Conservation (phyloP, 2,329 filamentous ascomycete genomes). For the Colletotrichum sp. region DNA sequence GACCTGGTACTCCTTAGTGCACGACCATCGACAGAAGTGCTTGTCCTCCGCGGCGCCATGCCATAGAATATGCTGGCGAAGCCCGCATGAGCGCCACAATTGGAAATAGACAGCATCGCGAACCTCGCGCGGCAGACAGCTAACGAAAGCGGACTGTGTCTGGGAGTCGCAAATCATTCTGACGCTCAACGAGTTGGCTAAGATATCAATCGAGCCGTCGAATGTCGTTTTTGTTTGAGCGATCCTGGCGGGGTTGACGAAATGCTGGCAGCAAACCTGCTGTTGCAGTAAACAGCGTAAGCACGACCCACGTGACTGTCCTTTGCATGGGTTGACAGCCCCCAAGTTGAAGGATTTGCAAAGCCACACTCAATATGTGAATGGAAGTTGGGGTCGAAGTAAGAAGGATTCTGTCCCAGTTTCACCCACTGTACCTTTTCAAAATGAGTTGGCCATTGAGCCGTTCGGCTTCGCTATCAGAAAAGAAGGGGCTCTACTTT, state of each 20-base stretch:
- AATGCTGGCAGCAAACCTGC: not conserved
- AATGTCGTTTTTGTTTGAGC: not conserved
- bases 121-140: constrained; percentile 12
- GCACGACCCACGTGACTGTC: not conserved
- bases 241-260: not conserved
- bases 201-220: not conserved
- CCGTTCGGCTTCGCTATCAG: accelerated
- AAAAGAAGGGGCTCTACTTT: not conserved
- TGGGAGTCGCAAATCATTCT: not conserved
- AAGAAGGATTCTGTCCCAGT: not conserved
- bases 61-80: constrained; percentile 16
- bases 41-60: not conserved
- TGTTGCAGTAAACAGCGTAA: not conserved
- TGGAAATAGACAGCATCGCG: constrained; percentile 21
- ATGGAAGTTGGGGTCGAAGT: not conserved
- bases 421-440: not conserved
- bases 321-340: not conserved
- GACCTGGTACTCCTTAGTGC: constrained; percentile 6
- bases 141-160: constrained; percentile 4
- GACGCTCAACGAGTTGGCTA: not conserved
- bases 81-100: constrained; percentile 10
- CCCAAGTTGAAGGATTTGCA: not conserved
- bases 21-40: constrained; percentile 20
- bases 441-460: not conserved
- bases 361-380: not conserved